Percentiles rank a stretch among this genome's conserved stretches.
Evolutionary conservation across 495 filamentous ascomycete species (phyloP).

Genomic region (Usnea hakonensis): DNA sequence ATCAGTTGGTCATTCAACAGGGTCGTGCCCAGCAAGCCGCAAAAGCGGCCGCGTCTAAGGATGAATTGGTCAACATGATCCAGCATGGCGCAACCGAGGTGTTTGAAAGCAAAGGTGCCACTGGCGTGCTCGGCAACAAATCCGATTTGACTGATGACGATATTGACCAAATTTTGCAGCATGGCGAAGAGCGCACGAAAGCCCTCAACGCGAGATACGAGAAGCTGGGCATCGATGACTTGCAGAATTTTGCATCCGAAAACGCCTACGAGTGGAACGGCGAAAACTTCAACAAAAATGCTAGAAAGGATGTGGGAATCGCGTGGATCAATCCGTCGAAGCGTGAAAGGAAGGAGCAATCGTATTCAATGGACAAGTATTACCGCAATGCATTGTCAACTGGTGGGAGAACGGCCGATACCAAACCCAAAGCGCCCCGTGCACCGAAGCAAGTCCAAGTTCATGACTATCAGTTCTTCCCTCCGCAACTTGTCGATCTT

Average conservation of each 20-base stretch:
- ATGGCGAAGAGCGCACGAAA: conserved; percentile 83
- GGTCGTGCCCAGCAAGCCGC: conserved; percentile 87
- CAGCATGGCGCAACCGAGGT: conserved; percentile 96
- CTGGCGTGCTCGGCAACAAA: conserved; percentile 46
- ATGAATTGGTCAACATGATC: conserved; percentile 95
- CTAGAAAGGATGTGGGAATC: conserved; percentile 89
- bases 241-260: conserved; percentile 96
- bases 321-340: conserved; percentile 99
- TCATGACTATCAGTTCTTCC: conserved; percentile 98
- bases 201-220: conserved; percentile 89
- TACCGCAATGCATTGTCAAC: conserved; percentile 87
- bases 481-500: conserved; percentile 67
- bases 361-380: conserved; percentile 98
- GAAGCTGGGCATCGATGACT: conserved; percentile 94
- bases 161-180: conserved; percentile 77
- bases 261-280: conserved; percentile 99
- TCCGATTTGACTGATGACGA: conserved; percentile 72
- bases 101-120: conserved; percentile 61
- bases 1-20: conserved; percentile 99
- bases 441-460: conserved; percentile 87
- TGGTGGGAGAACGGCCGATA: conserved; percentile 73
- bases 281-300: conserved; percentile 76
- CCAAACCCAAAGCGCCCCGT: conserved; percentile 90
- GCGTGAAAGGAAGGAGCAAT: conserved; percentile 95
- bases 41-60: conserved; percentile 84